Percentiles rank a stretch among this genome's conserved stretches.
phyloP scores from a whole-genome alignment of 2,329 filamentous ascomycete species.

The Trichoderma sp. region DNA sequence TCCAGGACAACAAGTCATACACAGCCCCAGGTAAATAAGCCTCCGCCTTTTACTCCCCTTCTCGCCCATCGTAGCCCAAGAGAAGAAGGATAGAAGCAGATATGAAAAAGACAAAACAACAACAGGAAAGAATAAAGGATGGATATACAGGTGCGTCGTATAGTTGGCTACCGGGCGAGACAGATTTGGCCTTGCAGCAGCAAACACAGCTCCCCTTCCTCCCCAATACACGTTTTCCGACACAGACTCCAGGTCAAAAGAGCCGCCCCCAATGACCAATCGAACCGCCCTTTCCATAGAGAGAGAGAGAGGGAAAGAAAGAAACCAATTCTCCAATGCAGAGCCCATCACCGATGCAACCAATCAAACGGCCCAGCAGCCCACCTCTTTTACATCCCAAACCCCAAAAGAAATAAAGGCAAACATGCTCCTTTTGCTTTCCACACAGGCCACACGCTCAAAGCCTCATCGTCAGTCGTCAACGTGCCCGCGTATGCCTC shows the following conservation, averaged over 20 bases:
- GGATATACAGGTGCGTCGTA: slow-evolving; percentile 29
- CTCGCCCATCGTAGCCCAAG: slow-evolving; percentile 6
- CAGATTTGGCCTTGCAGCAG: slow-evolving; percentile 22
- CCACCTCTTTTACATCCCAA: slow-evolving; percentile 18
- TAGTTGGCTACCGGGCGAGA: slow-evolving; percentile 27
- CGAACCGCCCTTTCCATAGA: slow-evolving; percentile 18
- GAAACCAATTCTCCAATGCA: slow-evolving; percentile 11
- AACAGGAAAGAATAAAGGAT: slow-evolving; percentile 4
- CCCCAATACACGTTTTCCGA: slow-evolving; percentile 23
- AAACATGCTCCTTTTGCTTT: background rate
- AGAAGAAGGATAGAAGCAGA: background rate
- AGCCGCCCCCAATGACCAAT: slow-evolving; percentile 16
- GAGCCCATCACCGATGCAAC: slow-evolving; percentile 7
- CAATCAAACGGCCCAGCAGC: slow-evolving; percentile 4
- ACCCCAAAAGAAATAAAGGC: background rate
- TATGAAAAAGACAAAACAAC: background rate
- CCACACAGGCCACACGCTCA: background rate
- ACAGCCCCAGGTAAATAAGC: slow-evolving; percentile 2
- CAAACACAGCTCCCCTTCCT: slow-evolving; percentile 19
- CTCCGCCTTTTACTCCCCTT: slow-evolving; percentile 1
- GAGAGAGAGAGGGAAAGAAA: background rate
- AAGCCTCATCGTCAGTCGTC: slow-evolving; percentile 16
- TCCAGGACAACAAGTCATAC: slow-evolving; percentile 8
- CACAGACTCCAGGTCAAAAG: slow-evolving; percentile 25
- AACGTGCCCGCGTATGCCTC: slow-evolving; percentile 9